phyloP scores from a whole-genome alignment of 1,284 basidiomycete genomes.

The Mycena sp. region DNA sequence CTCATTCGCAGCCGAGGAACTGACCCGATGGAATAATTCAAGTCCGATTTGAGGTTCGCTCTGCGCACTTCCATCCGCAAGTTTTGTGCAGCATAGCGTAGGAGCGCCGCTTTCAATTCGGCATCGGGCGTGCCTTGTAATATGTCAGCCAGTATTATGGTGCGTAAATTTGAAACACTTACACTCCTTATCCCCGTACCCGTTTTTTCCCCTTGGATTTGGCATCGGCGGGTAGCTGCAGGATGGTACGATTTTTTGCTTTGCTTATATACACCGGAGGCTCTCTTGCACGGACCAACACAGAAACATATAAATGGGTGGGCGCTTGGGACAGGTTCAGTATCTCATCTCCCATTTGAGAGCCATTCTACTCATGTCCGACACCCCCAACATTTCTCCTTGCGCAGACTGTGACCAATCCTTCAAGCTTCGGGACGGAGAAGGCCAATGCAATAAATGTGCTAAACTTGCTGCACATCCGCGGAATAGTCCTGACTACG shows the following conservation, averaged over 20 bases:
- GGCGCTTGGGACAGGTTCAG: not conserved
- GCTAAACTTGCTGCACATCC: not conserved
- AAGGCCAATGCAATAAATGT: not conserved
- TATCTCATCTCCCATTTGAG: not conserved
- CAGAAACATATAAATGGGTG: not conserved
- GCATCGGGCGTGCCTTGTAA: not conserved
- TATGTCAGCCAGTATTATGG: not conserved
- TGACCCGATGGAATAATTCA: conserved; percentile 12
- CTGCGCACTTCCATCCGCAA: not conserved
- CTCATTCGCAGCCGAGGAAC: not conserved
- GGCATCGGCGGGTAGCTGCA: not conserved
- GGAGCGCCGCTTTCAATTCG: not conserved
- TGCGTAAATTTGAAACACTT: not conserved
- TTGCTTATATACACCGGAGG: not conserved
- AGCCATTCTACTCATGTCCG: not conserved
- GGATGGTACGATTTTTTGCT: not conserved
- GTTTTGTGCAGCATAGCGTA: conserved; percentile 1
- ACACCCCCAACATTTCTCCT: not conserved
- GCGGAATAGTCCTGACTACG: not conserved
- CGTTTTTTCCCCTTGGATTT: not conserved
- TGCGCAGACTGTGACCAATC: not conserved
- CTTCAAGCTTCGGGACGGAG: not conserved
- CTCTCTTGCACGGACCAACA: not conserved
- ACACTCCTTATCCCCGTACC: not conserved
- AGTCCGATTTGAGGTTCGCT: conserved; percentile 11